Base-by-base conservation (phyloP, 2,329 filamentous ascomycete genomes). In the Neurospora sp. region DNA sequence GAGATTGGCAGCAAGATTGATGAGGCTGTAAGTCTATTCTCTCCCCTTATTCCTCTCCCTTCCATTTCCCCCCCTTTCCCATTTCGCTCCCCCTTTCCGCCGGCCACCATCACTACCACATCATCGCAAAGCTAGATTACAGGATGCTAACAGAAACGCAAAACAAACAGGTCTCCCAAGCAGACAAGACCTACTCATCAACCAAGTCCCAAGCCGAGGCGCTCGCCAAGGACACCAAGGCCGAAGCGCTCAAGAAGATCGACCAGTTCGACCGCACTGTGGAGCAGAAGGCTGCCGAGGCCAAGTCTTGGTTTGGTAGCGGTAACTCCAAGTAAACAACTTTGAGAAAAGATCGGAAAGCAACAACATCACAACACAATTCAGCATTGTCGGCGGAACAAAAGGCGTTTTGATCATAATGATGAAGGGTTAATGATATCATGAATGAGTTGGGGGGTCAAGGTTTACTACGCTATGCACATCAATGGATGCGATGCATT, bases 281-380 rank as follows among this genome's bases (percentile, higher is more conserved):
- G 68, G 91, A 94, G 83, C 84, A 92, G 74, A 89, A 89, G 74
- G 88, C 93, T 4, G 81, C 89, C 68, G 91, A 97, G 84, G 91
- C 93, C 65, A 97, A 97, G 88, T 88, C 89, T 79, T 97, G 93
- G 94, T 97, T 97, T 77, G 90, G 93, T 70, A 86, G 87, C 52
- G 8, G 52, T 5, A 62, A 62, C 52, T 36, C 52, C 72, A 87
- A 86, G 78, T 82, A 78, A 75, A 19, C 2, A 23, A 10, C 12
- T 43, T 8, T 12, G 46, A 43, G 15, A 10, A 46, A 46, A 8
- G 40, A n/a, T 6, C 28, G 15, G 40, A 41, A 41, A 6, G 17
- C n/a, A 5, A 19, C n/a, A 15, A 19, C 17, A 36, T 36, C 6
- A 36, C 33, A 36, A 36, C 33, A 36, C 33, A 36, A 36, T 36